phyloP scores from a whole-genome alignment of 73 alveolate species.

The Tetrahymena malaccensis region DNA sequence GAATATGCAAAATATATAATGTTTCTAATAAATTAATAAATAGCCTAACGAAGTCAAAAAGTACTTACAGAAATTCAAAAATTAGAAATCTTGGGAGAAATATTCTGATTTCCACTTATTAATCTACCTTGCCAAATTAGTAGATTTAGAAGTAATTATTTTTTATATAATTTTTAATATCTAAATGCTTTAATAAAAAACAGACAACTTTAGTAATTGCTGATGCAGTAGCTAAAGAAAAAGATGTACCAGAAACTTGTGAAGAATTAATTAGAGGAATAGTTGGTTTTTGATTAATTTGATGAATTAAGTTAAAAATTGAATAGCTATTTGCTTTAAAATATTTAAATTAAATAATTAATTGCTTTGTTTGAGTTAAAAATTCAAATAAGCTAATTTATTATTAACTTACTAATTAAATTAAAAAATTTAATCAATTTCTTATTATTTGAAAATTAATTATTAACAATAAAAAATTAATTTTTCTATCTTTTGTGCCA shows the following conservation, averaged over 20 bases:
- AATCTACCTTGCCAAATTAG: slow-evolving; percentile 71
- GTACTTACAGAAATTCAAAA: slow-evolving; percentile 72
- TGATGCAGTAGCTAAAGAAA: background rate
- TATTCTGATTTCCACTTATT: slow-evolving; percentile 87
- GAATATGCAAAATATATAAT: background rate
- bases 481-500: background rate
- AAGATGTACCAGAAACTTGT: slow-evolving; percentile 12
- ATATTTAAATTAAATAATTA: no score
- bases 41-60: slow-evolving; percentile 58
- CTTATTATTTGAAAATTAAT: background rate
- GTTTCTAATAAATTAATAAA: background rate
- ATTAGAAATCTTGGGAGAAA: slow-evolving; percentile 57
- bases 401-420: background rate
- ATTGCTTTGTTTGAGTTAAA: background rate
- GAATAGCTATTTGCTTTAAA: background rate
- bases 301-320: background rate
- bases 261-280: background rate
- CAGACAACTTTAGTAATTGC: slow-evolving; percentile 28
- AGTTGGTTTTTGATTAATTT: background rate
- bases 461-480: no score
- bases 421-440: no score
- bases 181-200: background rate
- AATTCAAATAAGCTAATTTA: background rate
- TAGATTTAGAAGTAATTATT: slow-evolving; percentile 60
- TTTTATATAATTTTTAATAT: background rate